These are phyloP conservation scores for Sporothrix brasiliensis DNA, from an alignment of 2,329 filamentous ascomycete genomes.

Conservation along the genomic window DNA sequence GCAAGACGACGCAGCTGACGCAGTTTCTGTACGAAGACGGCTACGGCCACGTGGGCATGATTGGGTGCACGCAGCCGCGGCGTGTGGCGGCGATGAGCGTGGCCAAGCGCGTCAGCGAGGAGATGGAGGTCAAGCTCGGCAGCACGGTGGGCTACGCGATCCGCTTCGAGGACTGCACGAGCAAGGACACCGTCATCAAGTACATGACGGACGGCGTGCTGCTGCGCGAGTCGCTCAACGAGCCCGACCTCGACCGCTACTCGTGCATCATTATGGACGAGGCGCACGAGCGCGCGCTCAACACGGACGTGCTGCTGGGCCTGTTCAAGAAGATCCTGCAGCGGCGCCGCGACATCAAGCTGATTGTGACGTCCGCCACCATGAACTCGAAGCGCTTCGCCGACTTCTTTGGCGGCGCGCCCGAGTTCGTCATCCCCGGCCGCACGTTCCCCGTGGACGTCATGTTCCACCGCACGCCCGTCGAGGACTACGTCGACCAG, in stretches of 20 bases:
- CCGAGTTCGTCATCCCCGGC: constrained; percentile 94
- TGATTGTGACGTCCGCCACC: constrained; percentile 96
- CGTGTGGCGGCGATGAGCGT: constrained; percentile 99
- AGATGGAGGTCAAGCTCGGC: constrained; percentile 93
- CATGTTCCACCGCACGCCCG: constrained; percentile 90
- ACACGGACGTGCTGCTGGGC: constrained; percentile 97
- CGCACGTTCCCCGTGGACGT: constrained; percentile 96
- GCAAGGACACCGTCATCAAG: constrained; percentile 92
- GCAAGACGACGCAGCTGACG: constrained; percentile 95
- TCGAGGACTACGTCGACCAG: constrained; percentile 96
- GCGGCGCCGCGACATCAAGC: constrained; percentile 83
- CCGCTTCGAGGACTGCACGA: constrained; percentile 97
- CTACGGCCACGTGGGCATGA: constrained; percentile 83
- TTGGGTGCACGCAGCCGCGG: constrained; percentile 93
- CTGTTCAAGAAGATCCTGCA: constrained; percentile 96
- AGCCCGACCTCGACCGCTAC: constrained; percentile 91
- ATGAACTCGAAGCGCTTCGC: constrained; percentile 98
- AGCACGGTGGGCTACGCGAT: constrained; percentile 93
- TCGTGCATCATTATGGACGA: constrained; percentile 99
- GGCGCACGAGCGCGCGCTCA: constrained; percentile 92
- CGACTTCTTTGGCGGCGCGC: constrained; percentile 92
- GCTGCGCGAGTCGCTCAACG: constrained; percentile 87
- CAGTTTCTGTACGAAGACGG: constrained; percentile 97
- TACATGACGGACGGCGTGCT: constrained; percentile 99
- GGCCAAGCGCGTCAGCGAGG: constrained; percentile 94